phyloP scores from a whole-genome alignment of 2,329 filamentous ascomycete species.

The Pleomassaria siparia region DNA sequence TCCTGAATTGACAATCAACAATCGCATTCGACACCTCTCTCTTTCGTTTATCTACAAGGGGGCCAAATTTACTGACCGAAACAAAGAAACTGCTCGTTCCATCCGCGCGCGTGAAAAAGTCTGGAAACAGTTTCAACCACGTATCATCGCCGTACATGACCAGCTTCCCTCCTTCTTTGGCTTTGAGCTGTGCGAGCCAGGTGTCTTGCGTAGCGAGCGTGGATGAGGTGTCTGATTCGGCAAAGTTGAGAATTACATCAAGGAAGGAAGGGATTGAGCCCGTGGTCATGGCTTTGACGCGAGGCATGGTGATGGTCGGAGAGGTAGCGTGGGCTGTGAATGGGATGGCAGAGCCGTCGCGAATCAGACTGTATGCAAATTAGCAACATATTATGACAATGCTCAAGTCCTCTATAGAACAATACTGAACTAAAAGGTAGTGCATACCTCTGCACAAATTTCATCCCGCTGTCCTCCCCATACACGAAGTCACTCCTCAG shows the following conservation, averaged over 20 bases:
- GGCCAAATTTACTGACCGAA: constrained; percentile 63
- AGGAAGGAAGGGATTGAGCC: constrained; percentile 98
- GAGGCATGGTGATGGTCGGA: constrained; percentile 97
- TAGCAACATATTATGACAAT: background rate
- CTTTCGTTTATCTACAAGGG: constrained; percentile 35
- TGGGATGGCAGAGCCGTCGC: constrained; percentile 78
- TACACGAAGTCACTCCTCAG: constrained; percentile 91
- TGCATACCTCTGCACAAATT: constrained; percentile 80
- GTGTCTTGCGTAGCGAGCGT: constrained; percentile 88
- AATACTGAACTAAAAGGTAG: background rate
- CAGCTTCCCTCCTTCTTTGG: constrained; percentile 64
- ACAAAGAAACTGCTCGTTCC: constrained; percentile 98
- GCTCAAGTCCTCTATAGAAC: background rate
- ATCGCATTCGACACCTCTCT: constrained; percentile 10
- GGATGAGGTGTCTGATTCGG: constrained; percentile 89
- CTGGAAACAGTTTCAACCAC: constrained; percentile 95
- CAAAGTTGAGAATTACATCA: constrained; percentile 94
- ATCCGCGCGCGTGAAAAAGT: constrained; percentile 81
- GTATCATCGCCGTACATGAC: constrained; percentile 98
- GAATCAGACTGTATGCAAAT: constrained; percentile 67
- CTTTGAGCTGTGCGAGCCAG: constrained; percentile 91
- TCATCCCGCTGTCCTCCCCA: constrained; percentile 74
- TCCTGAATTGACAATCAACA: constrained; percentile 60
- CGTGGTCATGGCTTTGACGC: constrained; percentile 95
- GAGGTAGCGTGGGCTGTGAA: constrained; percentile 97